Percentiles rank a stretch among this genome's conserved stretches.
phyloP scores from a whole-genome alignment of 495 filamentous ascomycete species.

The Talaromyces ruber region DNA sequence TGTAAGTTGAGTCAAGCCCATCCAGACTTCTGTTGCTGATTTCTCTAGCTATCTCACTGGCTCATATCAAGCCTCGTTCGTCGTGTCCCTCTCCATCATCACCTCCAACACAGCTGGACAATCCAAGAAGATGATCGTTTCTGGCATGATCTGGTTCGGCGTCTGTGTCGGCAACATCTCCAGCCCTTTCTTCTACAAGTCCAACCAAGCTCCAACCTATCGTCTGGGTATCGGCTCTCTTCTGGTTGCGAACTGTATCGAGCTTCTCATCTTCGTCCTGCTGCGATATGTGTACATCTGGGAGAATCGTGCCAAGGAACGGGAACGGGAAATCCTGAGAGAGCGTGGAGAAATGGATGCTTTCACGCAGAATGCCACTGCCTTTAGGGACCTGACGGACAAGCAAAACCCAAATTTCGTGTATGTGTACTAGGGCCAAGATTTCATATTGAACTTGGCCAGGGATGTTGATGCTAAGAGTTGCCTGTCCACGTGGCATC shows the following conservation, averaged over 20 bases:
- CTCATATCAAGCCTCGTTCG: slow-evolving; percentile 48
- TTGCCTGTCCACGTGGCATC: too few relatives aligned
- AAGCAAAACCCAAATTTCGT: slow-evolving; percentile 4
- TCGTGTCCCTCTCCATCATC: slow-evolving; percentile 44
- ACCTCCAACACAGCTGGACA: slow-evolving; percentile 48
- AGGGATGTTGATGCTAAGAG: too few relatives aligned
- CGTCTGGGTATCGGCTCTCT: slow-evolving; percentile 35
- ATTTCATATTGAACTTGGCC: too few relatives aligned
- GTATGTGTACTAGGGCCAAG: not conserved
- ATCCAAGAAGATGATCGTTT: slow-evolving; percentile 30
- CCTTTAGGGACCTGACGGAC: slow-evolving; percentile 1
- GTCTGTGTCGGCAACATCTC: slow-evolving; percentile 4
- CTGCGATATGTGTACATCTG: not conserved
- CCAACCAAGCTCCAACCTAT: slow-evolving; percentile 33
- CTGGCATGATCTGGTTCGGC: slow-evolving; percentile 5
- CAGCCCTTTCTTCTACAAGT: slow-evolving; percentile 21
- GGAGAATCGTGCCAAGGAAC: slow-evolving; percentile 3
- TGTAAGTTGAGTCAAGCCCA: not conserved
- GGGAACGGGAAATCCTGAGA: not conserved
- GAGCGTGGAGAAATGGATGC: not conserved
- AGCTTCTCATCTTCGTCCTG: not conserved
- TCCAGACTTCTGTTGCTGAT: not conserved
- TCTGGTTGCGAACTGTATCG: slow-evolving; percentile 18
- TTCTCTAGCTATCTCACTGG: slow-evolving; percentile 1
- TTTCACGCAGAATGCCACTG: not conserved